Evolutionary conservation across 179 eudicot species (phyloP), one percentile per base, ranked within the genome.

Genomic region (Beta macrorhiza): DNA sequence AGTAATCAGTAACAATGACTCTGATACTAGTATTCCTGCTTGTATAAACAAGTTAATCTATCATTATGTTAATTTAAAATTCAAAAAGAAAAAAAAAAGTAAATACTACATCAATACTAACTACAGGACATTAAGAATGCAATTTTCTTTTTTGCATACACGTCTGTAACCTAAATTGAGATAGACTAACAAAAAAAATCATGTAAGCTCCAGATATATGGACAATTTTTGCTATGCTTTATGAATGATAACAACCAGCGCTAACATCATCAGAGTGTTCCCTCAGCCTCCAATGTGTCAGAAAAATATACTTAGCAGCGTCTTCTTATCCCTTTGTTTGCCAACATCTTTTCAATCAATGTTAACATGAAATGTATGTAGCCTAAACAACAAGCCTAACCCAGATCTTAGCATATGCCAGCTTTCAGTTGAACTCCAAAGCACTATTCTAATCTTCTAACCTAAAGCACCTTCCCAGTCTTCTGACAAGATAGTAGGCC

Each of bases 351-450:
- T 22, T 78, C 67, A 69, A 72, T 57, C 29, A 51, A 69, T 49
- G 11, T 77, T 75, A 68, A 74, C 47, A 20, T 25, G 32, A 47
- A 68, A 71, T 82, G 63, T 47, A 71, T 25, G 79, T n/a, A 68
- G 52, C 73, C 82, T 49, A 67, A 49, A 44, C 82, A 74, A 74
- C 22, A 67, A 67, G 62, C 52, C 65, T 76, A 80, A 81, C 75
- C 78, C 52, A 67, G 44, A 64, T 42, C 42, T 5, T 80, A 75
- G 59, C 53, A 7, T 61, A 82, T 78, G 84, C 82, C 83, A 75
- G 78, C 83, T 85, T 79, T 79, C 80, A 78, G 80, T 75, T 37
- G 22, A 76, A 85, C 63, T 70, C 67, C 56, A 71, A 75, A 75
- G 70, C 70, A 62, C 67, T 77, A 53, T 81, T 56, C 80, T 55